Percentiles rank a stretch among this genome's conserved stretches.
These are phyloP conservation scores for Aciculosporium take DNA, from an alignment of 2,329 filamentous ascomycete species.

Conservation along the genomic window DNA sequence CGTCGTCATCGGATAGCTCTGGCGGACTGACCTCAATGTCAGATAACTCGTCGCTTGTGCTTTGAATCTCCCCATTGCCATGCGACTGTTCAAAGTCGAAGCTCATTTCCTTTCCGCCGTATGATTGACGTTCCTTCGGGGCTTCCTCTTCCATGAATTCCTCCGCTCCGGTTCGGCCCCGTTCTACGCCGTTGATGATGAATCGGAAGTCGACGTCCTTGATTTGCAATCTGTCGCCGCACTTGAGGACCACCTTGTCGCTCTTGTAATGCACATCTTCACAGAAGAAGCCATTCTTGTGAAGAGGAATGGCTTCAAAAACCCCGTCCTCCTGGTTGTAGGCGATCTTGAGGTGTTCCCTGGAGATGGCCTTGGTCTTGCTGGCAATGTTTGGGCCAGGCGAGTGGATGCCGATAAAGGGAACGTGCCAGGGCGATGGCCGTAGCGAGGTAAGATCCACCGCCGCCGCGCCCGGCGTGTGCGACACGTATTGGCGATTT, in stretches of 20 bases:
- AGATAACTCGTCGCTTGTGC: slow-evolving; percentile 40
- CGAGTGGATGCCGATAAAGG: slow-evolving; percentile 60
- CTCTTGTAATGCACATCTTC: slow-evolving; percentile 45
- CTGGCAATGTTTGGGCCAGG: slow-evolving; percentile 44
- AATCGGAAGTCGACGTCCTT: slow-evolving; percentile 57
- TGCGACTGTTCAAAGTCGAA: slow-evolving; percentile 55
- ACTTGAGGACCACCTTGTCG: slow-evolving; percentile 42
- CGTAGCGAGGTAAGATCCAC: slow-evolving; percentile 46
- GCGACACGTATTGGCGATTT: slow-evolving; percentile 45
- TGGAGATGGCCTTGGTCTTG: slow-evolving; percentile 59
- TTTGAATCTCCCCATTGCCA: slow-evolving; percentile 39
- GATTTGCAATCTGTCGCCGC: slow-evolving; percentile 55
- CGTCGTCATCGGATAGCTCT: slow-evolving; percentile 26
- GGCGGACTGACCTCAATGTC: slow-evolving; percentile 27
- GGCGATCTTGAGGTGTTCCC: slow-evolving; percentile 57
- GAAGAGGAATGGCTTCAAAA: slow-evolving; percentile 49
- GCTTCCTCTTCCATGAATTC: slow-evolving; percentile 36
- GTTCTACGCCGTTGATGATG: slow-evolving; percentile 48
- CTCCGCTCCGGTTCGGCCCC: slow-evolving; percentile 44
- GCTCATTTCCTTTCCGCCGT: slow-evolving; percentile 56
- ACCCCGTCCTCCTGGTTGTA: slow-evolving; percentile 49
- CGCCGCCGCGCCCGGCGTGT: slow-evolving; percentile 43
- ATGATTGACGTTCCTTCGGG: slow-evolving; percentile 34
- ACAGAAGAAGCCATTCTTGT: slow-evolving; percentile 55
- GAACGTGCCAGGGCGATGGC: slow-evolving; percentile 46